Evolutionary conservation across 1,284 basidiomycete species (phyloP).

Genomic region (Sanghuangporus sanghuang): DNA sequence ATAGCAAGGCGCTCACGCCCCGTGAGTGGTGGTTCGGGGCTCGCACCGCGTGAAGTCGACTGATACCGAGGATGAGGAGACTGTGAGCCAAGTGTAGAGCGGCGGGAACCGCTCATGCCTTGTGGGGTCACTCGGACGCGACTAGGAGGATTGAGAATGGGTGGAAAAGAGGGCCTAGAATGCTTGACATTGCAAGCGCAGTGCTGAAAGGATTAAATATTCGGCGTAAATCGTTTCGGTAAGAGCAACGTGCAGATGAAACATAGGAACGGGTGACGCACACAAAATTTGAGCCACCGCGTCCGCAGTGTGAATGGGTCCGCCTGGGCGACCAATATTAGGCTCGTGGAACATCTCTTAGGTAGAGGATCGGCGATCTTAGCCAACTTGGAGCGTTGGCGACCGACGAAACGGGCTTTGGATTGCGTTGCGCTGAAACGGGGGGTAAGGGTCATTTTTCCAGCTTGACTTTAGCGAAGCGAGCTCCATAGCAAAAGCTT

Average conservation of each 20-base stretch:
- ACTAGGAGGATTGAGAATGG: neutral
- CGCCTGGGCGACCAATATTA: conserved; percentile 16
- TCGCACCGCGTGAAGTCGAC: conserved; percentile 5
- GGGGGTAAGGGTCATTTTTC: conserved; percentile 18
- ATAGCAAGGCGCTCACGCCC: conserved; percentile 18
- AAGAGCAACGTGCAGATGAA: conserved; percentile 5
- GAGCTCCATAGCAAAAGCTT: conserved; percentile 16
- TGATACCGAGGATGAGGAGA: conserved; percentile 16
- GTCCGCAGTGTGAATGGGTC: conserved; percentile 10
- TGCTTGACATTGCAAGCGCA: conserved; percentile 3
- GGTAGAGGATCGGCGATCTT: conserved; percentile 17
- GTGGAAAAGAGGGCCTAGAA: conserved; percentile 2
- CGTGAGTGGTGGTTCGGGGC: conserved; percentile 2
- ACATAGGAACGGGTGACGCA: conserved; percentile 15
- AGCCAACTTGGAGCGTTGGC: conserved; percentile 9
- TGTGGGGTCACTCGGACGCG: conserved; percentile 9
- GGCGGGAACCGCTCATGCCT: conserved; percentile 14
- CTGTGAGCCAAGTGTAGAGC: conserved; percentile 10
- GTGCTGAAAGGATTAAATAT: conserved; percentile 15
- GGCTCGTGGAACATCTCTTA: conserved; percentile 14
- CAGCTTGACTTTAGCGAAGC: conserved; percentile 13
- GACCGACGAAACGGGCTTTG: conserved; percentile 15
- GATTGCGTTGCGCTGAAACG: conserved; percentile 19
- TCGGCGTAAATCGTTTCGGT: conserved; percentile 4
- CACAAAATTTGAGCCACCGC: conserved; percentile 9